A percentile compares a stretch with the other conserved stretches of the same genome.
Evolutionary conservation across 257 asterid genomes (phyloP).

Genomic region (Scutellaria minor): DNA sequence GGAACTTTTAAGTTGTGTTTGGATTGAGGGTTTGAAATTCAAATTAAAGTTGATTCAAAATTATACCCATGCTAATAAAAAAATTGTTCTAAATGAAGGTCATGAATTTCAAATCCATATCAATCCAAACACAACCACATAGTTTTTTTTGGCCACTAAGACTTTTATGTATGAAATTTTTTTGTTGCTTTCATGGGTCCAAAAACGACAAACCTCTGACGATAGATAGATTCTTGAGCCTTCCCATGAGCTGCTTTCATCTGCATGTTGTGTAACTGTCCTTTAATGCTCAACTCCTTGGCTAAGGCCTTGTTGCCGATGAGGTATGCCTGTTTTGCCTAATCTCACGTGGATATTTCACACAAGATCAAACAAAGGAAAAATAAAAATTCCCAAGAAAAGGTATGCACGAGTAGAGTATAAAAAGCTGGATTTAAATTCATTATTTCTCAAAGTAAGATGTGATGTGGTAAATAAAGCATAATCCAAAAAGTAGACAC

Average conservation of each 20-base stretch:
- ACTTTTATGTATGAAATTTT: neutral
- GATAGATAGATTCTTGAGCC: slow-evolving; percentile 88
- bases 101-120: too few relatives aligned
- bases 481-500: neutral
- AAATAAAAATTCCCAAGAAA: neutral
- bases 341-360: slow-evolving; percentile 43
- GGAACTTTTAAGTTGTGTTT: too few relatives aligned
- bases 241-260: slow-evolving; percentile 96
- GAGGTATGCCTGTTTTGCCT: slow-evolving; percentile 97
- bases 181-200: neutral
- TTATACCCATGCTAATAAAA: too few relatives aligned
- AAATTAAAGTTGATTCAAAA: too few relatives aligned
- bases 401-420: neutral
- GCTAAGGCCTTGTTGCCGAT: slow-evolving; percentile 97
- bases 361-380: slow-evolving; percentile 32
- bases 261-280: slow-evolving; percentile 94
- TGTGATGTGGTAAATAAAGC: neutral
- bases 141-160: neutral
- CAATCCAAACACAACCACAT: too few relatives aligned
- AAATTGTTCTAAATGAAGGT: too few relatives aligned
- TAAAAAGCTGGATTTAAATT: neutral
- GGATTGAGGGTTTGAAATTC: too few relatives aligned
- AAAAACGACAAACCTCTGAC: slow-evolving; percentile 69
- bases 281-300: slow-evolving; percentile 94
- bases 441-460: slow-evolving; percentile 1